Evolutionary conservation across 2,329 filamentous ascomycete species (phyloP), one percentile per base, ranked within the genome.

Genomic region (Fusarium stilboides): DNA sequence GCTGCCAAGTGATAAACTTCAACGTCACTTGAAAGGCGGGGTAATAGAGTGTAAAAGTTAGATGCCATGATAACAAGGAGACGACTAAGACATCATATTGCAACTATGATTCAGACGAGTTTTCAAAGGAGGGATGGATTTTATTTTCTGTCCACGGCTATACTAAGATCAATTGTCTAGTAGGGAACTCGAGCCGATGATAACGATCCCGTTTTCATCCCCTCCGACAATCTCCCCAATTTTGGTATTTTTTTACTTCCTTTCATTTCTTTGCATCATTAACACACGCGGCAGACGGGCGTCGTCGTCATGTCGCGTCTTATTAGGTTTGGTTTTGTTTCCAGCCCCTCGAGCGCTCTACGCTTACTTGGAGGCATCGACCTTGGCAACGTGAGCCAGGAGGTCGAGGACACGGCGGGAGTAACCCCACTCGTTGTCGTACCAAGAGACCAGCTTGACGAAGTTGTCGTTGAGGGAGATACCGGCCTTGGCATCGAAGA

Each of bases 381-480:
- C 90, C 88, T 93, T 92, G 83, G 92, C 86, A 78, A 94, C 88
- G 87, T 94, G 92, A 84, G 87, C 86, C 81, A 89, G 81, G 77
- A 96, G 92, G 85, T 96, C 92, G 76, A 94, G 86, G 78, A 94
- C 92, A 90, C 92, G 96, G 87, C 94, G 94, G 84, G 93, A 97
- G 92, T 99, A 98, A 80, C 94, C 96, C 94, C 94, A 98, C 90
- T 98, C 95, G 89, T 98, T 98, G 89, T 97, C 94, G 86, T 97
- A 97, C 96, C 95, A 98, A 78, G 91, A 91, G 82, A 98, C 92
- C 70, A 99, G 89, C 92, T 99, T 99, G 89, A 97, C 91, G 83
- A 98, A 98, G 91, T 98, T 94, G 80, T 94, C 85, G 91, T 98
- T 99, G 78, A 99, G 92, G 74, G 94, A 92, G 85, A 99, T 98